These are phyloP conservation scores for Leishmania amazonensis DNA, from an alignment of 208 protist species.

Conservation along the genomic window DNA sequence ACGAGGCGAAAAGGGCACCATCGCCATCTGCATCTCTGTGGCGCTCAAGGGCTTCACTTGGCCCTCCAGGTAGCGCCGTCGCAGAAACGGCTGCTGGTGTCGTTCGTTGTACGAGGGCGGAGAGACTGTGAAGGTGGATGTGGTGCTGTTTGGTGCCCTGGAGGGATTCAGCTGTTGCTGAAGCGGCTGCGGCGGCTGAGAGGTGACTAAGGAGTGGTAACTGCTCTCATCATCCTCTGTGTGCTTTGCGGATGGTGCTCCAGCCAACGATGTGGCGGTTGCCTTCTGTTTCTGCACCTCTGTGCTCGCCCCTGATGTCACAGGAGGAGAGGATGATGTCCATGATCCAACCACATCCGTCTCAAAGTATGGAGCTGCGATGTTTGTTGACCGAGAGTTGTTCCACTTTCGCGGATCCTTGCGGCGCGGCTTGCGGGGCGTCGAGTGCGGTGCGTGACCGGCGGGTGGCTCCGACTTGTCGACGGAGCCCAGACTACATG, in stretches of 20 bases:
- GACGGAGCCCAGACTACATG: not conserved
- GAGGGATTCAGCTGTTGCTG: not conserved
- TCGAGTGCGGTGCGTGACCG: not conserved
- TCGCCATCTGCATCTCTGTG: slow-evolving; percentile 5
- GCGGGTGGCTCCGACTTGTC: not conserved
- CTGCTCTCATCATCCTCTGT: too few relatives aligned
- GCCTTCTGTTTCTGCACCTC: too few relatives aligned
- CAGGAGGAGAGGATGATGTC: not conserved
- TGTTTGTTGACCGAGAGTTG: not conserved
- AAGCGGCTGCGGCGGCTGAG: not conserved
- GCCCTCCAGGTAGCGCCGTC: slow-evolving; percentile 6
- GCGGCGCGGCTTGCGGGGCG: not conserved
- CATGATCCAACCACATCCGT: not conserved
- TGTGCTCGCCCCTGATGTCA: not conserved
- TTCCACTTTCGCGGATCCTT: not conserved
- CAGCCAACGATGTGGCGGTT: not conserved
- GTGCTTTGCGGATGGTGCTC: not conserved
- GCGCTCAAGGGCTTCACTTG: slow-evolving; percentile 1
- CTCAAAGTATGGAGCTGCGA: not conserved
- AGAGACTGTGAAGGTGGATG: not conserved
- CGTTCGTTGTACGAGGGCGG: slow-evolving; percentile 7
- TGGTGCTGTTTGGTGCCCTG: not conserved
- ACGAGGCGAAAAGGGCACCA: not conserved
- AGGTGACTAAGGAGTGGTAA: not conserved
- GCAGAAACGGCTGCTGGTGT: slow-evolving; percentile 6